phyloP scores from a whole-genome alignment of 805 yeast genomes.

The Tetrapisispora nanseiensis region DNA sequence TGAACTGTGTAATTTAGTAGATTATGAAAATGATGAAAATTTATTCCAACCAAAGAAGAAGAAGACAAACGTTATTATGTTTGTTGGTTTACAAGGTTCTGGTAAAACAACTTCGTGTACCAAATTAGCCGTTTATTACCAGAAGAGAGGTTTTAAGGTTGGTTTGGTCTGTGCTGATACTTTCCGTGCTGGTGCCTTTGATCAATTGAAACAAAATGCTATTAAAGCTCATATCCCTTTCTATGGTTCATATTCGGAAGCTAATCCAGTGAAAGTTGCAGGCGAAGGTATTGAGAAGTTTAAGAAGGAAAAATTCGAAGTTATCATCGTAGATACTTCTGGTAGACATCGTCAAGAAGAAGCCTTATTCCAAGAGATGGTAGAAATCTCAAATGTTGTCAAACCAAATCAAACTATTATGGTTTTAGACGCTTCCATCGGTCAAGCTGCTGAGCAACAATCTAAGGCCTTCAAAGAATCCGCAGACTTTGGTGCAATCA shows the following conservation, averaged over 20 bases:
- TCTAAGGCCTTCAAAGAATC: constrained; percentile 90
- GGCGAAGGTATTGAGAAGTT: constrained; percentile 85
- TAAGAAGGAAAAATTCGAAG: constrained; percentile 82
- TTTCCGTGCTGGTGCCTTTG: constrained; percentile 98
- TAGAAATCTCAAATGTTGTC: constrained; percentile 80
- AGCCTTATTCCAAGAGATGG: constrained; percentile 87
- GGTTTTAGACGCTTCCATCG: constrained; percentile 96
- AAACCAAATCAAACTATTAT: constrained; percentile 92
- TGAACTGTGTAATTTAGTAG: constrained; percentile 80
- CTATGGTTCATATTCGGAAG: constrained; percentile 90
- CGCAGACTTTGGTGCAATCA: constrained; percentile 88
- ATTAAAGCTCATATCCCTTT: constrained; percentile 90
- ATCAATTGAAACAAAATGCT: constrained; percentile 95
- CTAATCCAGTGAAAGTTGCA: constrained; percentile 90
- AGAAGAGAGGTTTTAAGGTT: constrained; percentile 85
- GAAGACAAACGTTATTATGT: constrained; percentile 75
- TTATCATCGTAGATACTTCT: constrained; percentile 93
- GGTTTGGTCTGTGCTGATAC: constrained; percentile 99
- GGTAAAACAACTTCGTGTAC: constrained; percentile 98
- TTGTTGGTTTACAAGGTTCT: constrained; percentile 97
- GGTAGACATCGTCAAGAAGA: constrained; percentile 96
- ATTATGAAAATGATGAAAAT: constrained; percentile 40
- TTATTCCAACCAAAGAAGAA: constrained; percentile 78
- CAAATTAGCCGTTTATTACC: constrained; percentile 88
- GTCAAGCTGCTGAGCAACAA: constrained; percentile 96